These are phyloP conservation scores for Athelia psychrophila DNA, from an alignment of 1,284 basidiomycete species.

Conservation along the genomic window DNA sequence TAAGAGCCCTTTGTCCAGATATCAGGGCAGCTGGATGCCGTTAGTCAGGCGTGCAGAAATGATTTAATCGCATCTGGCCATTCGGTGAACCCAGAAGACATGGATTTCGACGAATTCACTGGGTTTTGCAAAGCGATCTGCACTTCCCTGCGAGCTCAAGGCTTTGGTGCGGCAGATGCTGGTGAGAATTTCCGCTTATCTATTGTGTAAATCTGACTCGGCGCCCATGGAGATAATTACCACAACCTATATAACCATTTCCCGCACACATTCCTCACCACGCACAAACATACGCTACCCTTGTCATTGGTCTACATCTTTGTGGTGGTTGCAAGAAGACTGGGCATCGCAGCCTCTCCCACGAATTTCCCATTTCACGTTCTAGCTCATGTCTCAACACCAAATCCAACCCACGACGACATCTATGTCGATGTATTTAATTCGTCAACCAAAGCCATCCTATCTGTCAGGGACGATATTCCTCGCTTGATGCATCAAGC, in stretches of 20 bases:
- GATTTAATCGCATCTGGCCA: constrained; percentile 27
- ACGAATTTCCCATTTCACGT: constrained; percentile 56
- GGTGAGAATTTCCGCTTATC: constrained; percentile 23
- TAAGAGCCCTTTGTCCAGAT: not conserved
- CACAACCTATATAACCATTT: constrained; percentile 49
- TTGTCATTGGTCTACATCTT: constrained; percentile 62
- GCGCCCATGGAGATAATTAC: constrained; percentile 26
- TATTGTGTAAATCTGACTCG: constrained; percentile 2
- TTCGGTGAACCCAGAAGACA: constrained; percentile 20
- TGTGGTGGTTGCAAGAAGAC: constrained; percentile 45
- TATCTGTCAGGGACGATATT: constrained; percentile 30
- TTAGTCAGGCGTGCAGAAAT: constrained; percentile 39
- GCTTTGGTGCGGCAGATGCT: constrained; percentile 34
- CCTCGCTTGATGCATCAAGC: constrained; percentile 24
- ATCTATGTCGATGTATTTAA: constrained; percentile 49
- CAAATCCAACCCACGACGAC: constrained; percentile 27
- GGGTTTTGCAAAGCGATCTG: constrained; percentile 40
- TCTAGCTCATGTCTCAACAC: constrained; percentile 41
- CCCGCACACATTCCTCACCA: constrained; percentile 55
- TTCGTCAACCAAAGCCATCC: constrained; percentile 29
- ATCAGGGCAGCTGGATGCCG: constrained; percentile 33
- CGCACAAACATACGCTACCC: constrained; percentile 48
- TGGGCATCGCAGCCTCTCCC: constrained; percentile 50
- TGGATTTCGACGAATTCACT: constrained; percentile 23
- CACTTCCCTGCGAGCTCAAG: constrained; percentile 41